These are phyloP conservation scores for Pterocarpus santalinus DNA, from an alignment of 306 rosid genomes.

Conservation along the genomic window DNA sequence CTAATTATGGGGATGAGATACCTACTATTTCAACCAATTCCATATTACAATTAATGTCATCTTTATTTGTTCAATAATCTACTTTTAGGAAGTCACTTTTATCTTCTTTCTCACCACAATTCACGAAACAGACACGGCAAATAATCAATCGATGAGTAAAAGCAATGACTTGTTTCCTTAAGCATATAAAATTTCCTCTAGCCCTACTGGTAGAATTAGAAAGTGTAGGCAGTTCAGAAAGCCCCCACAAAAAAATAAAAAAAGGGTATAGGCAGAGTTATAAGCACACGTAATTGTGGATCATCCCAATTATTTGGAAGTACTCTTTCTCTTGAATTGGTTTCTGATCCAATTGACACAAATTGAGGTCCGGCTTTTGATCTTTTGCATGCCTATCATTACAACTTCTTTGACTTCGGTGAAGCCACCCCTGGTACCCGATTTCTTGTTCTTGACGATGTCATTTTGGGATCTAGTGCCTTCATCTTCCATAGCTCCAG, in stretches of 20 bases:
- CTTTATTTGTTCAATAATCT: too few relatives aligned
- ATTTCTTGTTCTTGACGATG: constrained; percentile 63
- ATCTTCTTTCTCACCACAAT: too few relatives aligned
- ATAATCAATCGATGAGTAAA: too few relatives aligned
- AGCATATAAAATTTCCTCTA: too few relatives aligned
- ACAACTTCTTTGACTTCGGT: constrained; percentile 72
- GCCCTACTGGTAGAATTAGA: neutral
- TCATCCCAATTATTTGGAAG: constrained; percentile 45
- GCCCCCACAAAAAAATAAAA: neutral
- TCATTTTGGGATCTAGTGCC: constrained; percentile 59
- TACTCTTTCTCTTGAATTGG: constrained; percentile 66
- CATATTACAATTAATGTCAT: too few relatives aligned
- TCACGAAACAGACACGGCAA: too few relatives aligned
- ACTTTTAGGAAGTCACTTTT: too few relatives aligned
- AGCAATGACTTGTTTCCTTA: too few relatives aligned
- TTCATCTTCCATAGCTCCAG: constrained; percentile 71
- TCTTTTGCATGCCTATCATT: constrained; percentile 62
- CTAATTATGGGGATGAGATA: too few relatives aligned
- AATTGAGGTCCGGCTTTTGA: constrained; percentile 65
- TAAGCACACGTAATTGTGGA: constrained; percentile 5
- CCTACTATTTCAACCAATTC: too few relatives aligned
- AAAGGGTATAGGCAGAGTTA: neutral
- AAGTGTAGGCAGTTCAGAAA: neutral
- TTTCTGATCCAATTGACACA: constrained; percentile 80
- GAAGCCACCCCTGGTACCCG: constrained; percentile 58